Evolutionary conservation across 2,329 filamentous ascomycete species (phyloP), one percentile per base, ranked within the genome.

Genomic region (Penicillium sp.): DNA sequence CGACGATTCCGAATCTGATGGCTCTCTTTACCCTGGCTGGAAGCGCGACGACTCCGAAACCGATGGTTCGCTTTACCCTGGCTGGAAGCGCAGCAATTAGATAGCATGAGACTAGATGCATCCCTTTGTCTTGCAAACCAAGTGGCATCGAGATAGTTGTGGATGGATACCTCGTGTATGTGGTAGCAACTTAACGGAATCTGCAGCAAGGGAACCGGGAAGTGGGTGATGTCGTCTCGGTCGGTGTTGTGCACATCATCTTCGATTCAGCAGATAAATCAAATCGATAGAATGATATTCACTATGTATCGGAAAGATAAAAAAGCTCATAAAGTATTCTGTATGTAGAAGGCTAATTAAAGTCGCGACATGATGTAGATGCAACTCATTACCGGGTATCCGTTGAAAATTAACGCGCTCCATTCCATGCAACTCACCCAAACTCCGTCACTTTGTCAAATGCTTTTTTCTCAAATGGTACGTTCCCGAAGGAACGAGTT

Each of bases 401-500:
- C 5, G 39, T 43, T 43, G 31, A 14, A 54, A 47, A 39, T 45
- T 34, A 42, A 54, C 27, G 43, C 34, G 47, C 57, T 49, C 59
- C 48, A 31, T 16, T 34, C 51, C n/a, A 58, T 65, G 59, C 55
- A 63, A 49, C 43, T 46, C 36, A 54, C 49, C 49, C 34, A 47
- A 57, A 57, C 50, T 44, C 59, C 49, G 16, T 34, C 32, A 53
- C 45, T 34, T 47, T 43, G 4, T 39, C 47, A 48, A 58, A 58
- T 42, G n/a, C 27, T 24, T 22, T 49, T 49, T 27, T 11, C 6
- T 52, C 48, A 65, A 9, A 51, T 10, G 18, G 49, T 38, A 40
- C 43, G 53, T 4, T 65, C 63, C 24, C 60, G 64, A 27, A 68
- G 47, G 40, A 67, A 65, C 7, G 67, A 69, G 50, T 63, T 58